A percentile compares a stretch with the other conserved stretches of the same genome.
Conservation (phyloP, 2,329 filamentous ascomycete species). For the Lachnellula arida region DNA sequence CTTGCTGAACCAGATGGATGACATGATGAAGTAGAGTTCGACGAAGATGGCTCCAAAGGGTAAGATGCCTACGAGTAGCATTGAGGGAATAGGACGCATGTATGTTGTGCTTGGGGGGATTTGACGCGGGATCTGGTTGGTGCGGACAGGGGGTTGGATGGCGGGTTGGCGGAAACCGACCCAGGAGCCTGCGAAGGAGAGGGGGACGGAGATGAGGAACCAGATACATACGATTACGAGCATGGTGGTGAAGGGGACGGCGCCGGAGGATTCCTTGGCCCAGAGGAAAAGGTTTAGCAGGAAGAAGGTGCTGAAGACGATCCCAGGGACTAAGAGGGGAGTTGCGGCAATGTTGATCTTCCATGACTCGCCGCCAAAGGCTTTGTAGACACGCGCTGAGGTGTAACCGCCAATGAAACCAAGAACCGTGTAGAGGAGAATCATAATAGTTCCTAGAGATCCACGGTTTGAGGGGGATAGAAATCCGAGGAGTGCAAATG, state of each 20-base stretch:
- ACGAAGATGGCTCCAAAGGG: constrained; percentile 97
- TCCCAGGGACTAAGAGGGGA: constrained; percentile 75
- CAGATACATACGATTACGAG: constrained; percentile 87
- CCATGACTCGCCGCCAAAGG: constrained; percentile 88
- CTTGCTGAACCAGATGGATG: constrained; percentile 95
- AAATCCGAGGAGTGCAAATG: constrained; percentile 89
- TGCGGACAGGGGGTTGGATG: constrained; percentile 78
- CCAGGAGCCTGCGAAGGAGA: constrained; percentile 89
- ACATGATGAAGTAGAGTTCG: constrained; percentile 99
- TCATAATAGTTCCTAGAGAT: constrained; percentile 86
- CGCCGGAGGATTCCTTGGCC: constrained; percentile 86
- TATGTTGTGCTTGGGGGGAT: constrained; percentile 83
- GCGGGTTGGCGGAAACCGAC: constrained; percentile 74
- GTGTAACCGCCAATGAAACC: constrained; percentile 90
- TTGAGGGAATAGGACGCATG: constrained; percentile 80
- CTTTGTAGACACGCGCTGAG: constrained; percentile 89
- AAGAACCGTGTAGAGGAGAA: constrained; percentile 88
- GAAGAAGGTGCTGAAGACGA: constrained; percentile 88
- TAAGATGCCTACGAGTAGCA: constrained; percentile 85
- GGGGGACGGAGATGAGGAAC: constrained; percentile 93
- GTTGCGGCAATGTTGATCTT: constrained; percentile 90
- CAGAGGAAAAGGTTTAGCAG: constrained; percentile 93
- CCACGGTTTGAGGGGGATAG: constrained; percentile 94
- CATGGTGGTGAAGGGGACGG: constrained; percentile 96
- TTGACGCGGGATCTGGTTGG: constrained; percentile 96